Evolutionary conservation across 169 alveolate species (phyloP), one percentile per base, ranked within the genome.

Genomic region (Plasmodium reichenowi): DNA sequence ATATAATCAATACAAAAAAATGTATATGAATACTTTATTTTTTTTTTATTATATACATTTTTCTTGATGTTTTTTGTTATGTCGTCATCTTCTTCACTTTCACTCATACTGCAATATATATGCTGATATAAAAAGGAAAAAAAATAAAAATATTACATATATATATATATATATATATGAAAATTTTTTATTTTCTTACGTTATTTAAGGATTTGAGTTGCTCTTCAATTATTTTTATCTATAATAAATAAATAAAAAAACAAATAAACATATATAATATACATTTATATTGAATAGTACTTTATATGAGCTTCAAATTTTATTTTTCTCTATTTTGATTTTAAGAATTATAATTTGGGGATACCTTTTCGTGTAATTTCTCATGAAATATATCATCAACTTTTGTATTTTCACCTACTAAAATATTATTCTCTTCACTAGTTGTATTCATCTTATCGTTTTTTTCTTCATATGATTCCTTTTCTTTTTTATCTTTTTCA

Each of bases 181-280:
- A 8, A 62, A n/a, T 8, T 29, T 24, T 64, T 60, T 74, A 8
- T 45, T 76, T 29, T n/a, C 2, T 29, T 76, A 76, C 89, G 12
- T 76, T 45, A 76, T 67, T 76, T 22, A 76, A 70, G 59, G 60
- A 59, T 24, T 66, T 50, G 17, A 76, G 59, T 12, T 76, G 89
- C 13, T 76, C 78, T 26, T 76, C 89, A 71, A 76, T 76, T 9
- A 64, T 38, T 32, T 71, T 68, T 20, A 76, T 76, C 89, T 76
- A 59, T 15, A 52, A 68, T 32, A 66, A n/a, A 67, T 24, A 17
- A 58, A 32, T 32, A 24, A 74, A 58, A 2, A 20, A 74, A 58
- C 2, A 52, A 74, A 58, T 8, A 20, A 74, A 58, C 2, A 52
- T 9, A 48, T 29, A 45, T 47, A 62, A 67, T 8, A 52, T 13